These are phyloP conservation scores for Exutisphaerella laricina DNA, from an alignment of 2,329 filamentous ascomycete genomes.

Conservation along the genomic window DNA sequence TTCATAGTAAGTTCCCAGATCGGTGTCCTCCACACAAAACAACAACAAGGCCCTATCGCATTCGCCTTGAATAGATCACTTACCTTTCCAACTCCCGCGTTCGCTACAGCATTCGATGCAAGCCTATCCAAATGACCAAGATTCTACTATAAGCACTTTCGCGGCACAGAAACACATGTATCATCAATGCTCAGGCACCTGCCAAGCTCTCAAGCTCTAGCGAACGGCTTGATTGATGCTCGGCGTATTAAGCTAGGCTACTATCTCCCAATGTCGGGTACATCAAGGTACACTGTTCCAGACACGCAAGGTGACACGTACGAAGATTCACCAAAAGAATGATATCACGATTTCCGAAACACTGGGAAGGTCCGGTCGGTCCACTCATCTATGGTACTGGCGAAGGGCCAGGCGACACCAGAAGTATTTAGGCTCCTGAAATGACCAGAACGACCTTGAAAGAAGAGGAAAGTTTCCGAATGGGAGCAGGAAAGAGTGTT, in stretches of 20 bases:
- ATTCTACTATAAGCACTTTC: slow-evolving; percentile 2
- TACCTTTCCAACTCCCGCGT: slow-evolving; percentile 52
- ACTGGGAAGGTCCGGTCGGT: too few species aligned
- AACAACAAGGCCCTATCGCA: slow-evolving; percentile 46
- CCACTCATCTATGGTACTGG: slow-evolving; percentile 54
- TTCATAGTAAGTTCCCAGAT: slow-evolving; percentile 44
- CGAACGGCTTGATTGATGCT: not conserved
- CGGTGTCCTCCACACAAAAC: slow-evolving; percentile 43
- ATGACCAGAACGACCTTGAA: slow-evolving; percentile 47
- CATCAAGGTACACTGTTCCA: slow-evolving; percentile 48
- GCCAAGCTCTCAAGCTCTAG: slow-evolving; percentile 5
- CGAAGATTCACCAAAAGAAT: too few species aligned
- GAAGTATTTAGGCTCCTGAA: slow-evolving; percentile 53
- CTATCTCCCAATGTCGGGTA: slow-evolving; percentile 49
- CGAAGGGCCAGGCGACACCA: slow-evolving; percentile 50
- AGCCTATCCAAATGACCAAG: slow-evolving; percentile 1
- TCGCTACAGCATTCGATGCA: slow-evolving; percentile 43
- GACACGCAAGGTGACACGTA: slow-evolving; percentile 42
- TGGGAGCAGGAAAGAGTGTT: slow-evolving; percentile 53
- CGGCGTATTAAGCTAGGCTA: slow-evolving; percentile 6
- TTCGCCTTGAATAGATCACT: slow-evolving; percentile 54
- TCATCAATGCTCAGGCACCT: slow-evolving; percentile 6
- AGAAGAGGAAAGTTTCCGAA: slow-evolving; percentile 43
- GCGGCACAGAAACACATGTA: not conserved
- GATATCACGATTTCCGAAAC: too few species aligned